Percentiles rank a stretch among this genome's conserved stretches.
These are phyloP conservation scores for Coprinopsis cinerea DNA, from an alignment of 768 basidiomycete genomes.

Conservation along the genomic window DNA sequence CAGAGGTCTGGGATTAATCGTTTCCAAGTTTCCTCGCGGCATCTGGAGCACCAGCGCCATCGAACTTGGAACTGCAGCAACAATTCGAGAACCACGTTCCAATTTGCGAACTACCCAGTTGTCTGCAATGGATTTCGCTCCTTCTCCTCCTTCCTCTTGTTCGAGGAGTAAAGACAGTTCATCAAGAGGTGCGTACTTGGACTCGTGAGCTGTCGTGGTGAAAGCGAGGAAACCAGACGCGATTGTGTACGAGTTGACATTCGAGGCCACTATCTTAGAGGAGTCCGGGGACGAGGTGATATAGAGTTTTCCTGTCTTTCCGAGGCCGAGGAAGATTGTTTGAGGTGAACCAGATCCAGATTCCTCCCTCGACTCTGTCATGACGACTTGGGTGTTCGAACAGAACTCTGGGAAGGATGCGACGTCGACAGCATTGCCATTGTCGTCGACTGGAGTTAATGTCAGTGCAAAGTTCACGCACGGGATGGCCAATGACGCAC, in stretches of 20 bases:
- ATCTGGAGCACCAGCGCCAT: conserved; percentile 95
- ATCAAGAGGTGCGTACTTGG: conserved; percentile 60
- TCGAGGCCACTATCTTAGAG: conserved; percentile 35
- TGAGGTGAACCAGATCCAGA: conserved; percentile 16
- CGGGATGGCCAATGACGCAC: too few species aligned
- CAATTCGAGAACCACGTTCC: conserved; percentile 87
- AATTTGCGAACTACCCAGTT: conserved; percentile 71
- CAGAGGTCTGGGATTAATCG: conserved; percentile 86
- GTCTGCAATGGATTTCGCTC: conserved; percentile 21
- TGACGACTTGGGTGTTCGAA: conserved; percentile 33
- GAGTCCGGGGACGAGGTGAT: conserved; percentile 25
- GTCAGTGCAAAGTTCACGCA: background rate
- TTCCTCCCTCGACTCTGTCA: too few species aligned
- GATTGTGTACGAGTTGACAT: conserved; percentile 66
- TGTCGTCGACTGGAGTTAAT: background rate
- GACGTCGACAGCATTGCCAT: conserved; percentile 7
- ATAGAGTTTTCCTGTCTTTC: conserved; percentile 60
- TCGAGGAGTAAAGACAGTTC: conserved; percentile 20
- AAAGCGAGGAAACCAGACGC: conserved; percentile 77
- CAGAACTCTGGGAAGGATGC: conserved; percentile 59
- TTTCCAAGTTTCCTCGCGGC: conserved; percentile 96
- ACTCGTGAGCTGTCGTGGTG: conserved; percentile 79
- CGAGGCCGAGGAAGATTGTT: conserved; percentile 55
- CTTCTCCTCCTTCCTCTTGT: conserved; percentile 20
- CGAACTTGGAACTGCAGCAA: conserved; percentile 77